These are phyloP conservation scores for Neurospora sp. DNA, from an alignment of 495 filamentous ascomycete species.

Conservation along the genomic window DNA sequence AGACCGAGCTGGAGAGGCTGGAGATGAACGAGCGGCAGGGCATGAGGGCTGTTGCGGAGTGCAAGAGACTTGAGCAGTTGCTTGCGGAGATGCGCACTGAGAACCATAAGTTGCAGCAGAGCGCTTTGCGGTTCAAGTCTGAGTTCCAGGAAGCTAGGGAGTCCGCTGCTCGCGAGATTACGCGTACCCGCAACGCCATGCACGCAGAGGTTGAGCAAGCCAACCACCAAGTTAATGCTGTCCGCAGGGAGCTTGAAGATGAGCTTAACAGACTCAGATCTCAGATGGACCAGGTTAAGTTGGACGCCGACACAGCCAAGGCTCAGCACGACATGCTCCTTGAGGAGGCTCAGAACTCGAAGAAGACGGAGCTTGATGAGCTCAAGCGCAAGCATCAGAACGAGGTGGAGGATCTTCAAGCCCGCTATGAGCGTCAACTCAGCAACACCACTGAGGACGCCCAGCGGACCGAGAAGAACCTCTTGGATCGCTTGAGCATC, in stretches of 20 bases:
- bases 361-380: conserved; percentile 56
- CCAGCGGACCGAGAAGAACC: conserved; percentile 55
- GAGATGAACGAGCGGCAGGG: conserved; percentile 67
- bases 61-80: conserved; percentile 53
- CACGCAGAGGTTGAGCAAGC: conserved; percentile 71
- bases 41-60: conserved; percentile 45
- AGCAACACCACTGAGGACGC: conserved; percentile 62
- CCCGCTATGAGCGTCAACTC: conserved; percentile 65
- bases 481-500: conserved; percentile 61
- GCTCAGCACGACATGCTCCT: conserved; percentile 67
- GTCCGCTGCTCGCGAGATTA: conserved; percentile 61
- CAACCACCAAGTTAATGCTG: conserved; percentile 71
- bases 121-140: conserved; percentile 60
- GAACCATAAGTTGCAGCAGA: conserved; percentile 54
- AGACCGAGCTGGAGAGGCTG: conserved; percentile 65
- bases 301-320: conserved; percentile 64
- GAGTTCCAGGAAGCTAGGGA: conserved; percentile 78
- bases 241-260: conserved; percentile 66
- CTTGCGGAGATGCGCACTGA: conserved; percentile 57
- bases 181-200: conserved; percentile 66
- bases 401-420: conserved; percentile 52
- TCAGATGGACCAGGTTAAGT: conserved; percentile 59
- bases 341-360: conserved; percentile 59
- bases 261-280: conserved; percentile 56
- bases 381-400: conserved; percentile 61